phyloP scores from a whole-genome alignment of 306 rosid genomes.

The Crataegus laevigata region DNA sequence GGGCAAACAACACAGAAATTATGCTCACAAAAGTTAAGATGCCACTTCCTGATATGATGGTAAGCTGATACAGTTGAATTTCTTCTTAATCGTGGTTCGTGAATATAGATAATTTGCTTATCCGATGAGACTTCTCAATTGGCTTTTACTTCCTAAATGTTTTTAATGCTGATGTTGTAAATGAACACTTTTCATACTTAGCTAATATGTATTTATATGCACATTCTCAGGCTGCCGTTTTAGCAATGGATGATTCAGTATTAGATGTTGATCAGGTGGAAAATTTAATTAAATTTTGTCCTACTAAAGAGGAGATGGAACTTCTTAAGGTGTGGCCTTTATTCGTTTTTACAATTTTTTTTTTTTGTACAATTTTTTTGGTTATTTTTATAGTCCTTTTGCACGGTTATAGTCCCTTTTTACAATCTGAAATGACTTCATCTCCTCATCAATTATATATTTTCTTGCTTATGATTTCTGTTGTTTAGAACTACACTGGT shows the following conservation, averaged over 20 bases:
- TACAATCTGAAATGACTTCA: background rate
- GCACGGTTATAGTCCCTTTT: background rate
- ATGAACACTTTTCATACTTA: conserved; percentile 6
- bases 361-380: conserved; percentile 10
- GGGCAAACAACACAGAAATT: conserved; percentile 96
- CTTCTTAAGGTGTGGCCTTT: conserved; percentile 72
- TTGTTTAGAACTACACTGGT: conserved; percentile 68
- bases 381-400: conserved; percentile 14
- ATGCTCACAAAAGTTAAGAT: conserved; percentile 99
- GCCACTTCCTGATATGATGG: conserved; percentile 99
- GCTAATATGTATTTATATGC: conserved; percentile 19
- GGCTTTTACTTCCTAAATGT: background rate
- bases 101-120: background rate
- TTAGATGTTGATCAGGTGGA: conserved; percentile 97
- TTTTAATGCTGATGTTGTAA: conserved; percentile 1
- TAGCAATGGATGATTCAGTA: conserved; percentile 85
- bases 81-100: background rate
- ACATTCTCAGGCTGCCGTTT: conserved; percentile 74
- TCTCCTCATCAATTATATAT: background rate
- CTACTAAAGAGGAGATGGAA: conserved; percentile 97
- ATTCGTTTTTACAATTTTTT: background rate
- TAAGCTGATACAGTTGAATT: conserved; percentile 30
- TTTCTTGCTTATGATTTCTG: conserved; percentile 24
- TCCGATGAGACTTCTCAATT: background rate
- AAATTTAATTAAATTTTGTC: conserved; percentile 88